Conservation (phyloP, 169 alveolate genomes). For the Plasmodium chabaudi region DNA sequence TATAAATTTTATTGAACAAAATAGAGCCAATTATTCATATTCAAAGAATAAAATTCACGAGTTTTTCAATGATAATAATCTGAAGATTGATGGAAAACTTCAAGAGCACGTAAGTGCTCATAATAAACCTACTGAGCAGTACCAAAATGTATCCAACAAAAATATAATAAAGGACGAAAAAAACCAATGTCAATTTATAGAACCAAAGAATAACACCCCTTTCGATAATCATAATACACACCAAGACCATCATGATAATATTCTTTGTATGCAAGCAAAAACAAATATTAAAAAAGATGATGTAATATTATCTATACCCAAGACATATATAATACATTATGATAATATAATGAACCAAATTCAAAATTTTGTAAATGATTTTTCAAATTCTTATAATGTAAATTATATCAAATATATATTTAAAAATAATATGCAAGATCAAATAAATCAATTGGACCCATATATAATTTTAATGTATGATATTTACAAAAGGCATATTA, state of each 20-base stretch:
- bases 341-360: constrained; percentile 46
- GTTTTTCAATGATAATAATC: constrained; percentile 7
- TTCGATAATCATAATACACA: background rate
- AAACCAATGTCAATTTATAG: background rate
- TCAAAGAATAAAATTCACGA: constrained; percentile 52
- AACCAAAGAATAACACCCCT: background rate
- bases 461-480: constrained; percentile 50
- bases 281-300: constrained; percentile 15
- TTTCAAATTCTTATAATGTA: constrained; percentile 29
- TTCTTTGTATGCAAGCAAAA: constrained; percentile 55
- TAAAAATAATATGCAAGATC: constrained; percentile 55
- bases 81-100: background rate
- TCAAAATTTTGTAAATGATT: constrained; percentile 18
- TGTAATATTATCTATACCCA: constrained; percentile 47
- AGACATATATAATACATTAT: constrained; percentile 36
- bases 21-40: constrained; percentile 41
- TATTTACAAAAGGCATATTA: constrained; percentile 41
- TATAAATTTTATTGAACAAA: constrained; percentile 30
- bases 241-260: background rate
- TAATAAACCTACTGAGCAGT: background rate
- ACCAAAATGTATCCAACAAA: background rate
- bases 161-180: background rate
- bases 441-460: constrained; percentile 35
- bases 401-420: constrained; percentile 66
- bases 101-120: background rate